Base-by-base conservation (phyloP, 192 early-diverging fungal genomes). In the Polychytrium aggregatum region DNA sequence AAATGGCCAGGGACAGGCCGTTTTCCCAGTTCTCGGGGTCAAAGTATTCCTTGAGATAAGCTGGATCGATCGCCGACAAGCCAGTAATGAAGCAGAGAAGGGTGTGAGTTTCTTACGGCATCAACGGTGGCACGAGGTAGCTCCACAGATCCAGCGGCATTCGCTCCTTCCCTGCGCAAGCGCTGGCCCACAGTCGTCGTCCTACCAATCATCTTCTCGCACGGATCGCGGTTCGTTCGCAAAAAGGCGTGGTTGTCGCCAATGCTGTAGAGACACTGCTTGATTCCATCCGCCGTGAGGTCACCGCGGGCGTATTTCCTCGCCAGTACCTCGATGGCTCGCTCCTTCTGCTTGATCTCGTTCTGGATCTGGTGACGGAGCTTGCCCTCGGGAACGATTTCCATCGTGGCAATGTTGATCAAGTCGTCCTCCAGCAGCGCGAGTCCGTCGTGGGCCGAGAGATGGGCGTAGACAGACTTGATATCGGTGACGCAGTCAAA, bases 171-270 rank as follows among this genome's bases (percentile, higher is more conserved):
- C 31, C 11, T 11, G 31, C 31, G 6, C 31, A 33, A 8, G 11
- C 31, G 31, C 31, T 8, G 6, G 31, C 6, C 31, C 31, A 33
- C 31, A 33, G 6, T 0, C 4, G 41, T 13, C 18, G n/a, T 37
- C 8, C n/a, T 57, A 56, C 27, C 47, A 41, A 78, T 76, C 85
- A 98, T 94, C 50, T 84, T 83, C 40, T 92, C 87, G 62, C 96
- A 98, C 1, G 93, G 90, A 61, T 98, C 93, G 40, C 93, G 75
- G 57, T 57, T 69, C 17, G 56, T 48, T 35, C 64, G 65, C 60
- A 98, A 65, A 67, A 88, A 98, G 26, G 86, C 81, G 65, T 97
- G 86, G 62, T 98, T 97, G 56, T 98, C 96, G 44, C 96, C 96
- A 57, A 98, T 96, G 44, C 84, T 88, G 63, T 98, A 94, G 17